phyloP scores from a whole-genome alignment of 768 basidiomycete species.

The Termitomyces sp. region DNA sequence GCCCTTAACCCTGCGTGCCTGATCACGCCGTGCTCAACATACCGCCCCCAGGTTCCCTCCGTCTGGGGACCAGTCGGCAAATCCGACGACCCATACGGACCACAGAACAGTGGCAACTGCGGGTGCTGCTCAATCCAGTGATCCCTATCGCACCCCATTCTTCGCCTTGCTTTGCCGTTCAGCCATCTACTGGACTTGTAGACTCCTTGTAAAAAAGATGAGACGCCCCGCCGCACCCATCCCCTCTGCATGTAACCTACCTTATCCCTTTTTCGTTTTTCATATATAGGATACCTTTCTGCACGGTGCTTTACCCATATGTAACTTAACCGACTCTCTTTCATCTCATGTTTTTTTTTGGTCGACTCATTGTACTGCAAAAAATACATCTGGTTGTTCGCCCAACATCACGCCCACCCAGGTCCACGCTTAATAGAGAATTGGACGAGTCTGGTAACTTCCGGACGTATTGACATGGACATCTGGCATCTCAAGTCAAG shows the following conservation, averaged over 20 bases:
- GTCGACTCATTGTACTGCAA: background rate
- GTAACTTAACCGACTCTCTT: slow-evolving; percentile 12
- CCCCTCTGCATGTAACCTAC: slow-evolving; percentile 11
- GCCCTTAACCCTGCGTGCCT: background rate
- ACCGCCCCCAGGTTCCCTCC: slow-evolving; percentile 61
- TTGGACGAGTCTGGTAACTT: background rate
- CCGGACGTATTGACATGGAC: background rate
- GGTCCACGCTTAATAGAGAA: background rate
- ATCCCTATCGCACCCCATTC: slow-evolving; percentile 6
- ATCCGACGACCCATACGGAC: slow-evolving; percentile 89
- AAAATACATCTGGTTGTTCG: background rate
- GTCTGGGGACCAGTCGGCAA: slow-evolving; percentile 97
- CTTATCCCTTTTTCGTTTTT: background rate
- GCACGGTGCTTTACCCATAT: slow-evolving; percentile 12
- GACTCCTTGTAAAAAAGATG: slow-evolving; percentile 15
- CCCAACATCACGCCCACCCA: background rate
- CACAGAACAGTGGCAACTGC: slow-evolving; percentile 44
- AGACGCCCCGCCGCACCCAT: slow-evolving; percentile 5
- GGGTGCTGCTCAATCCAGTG: slow-evolving; percentile 62
- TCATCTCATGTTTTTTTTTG: background rate
- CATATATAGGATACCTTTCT: slow-evolving; percentile 5
- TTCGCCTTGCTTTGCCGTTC: background rate
- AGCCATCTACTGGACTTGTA: slow-evolving; percentile 15
- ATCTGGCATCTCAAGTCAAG: background rate
- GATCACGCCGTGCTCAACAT: background rate